Percentiles rank a stretch among this genome's conserved stretches.
These are phyloP conservation scores for Plasmodium sp. DNA, from an alignment of 169 alveolate species.

Conservation along the genomic window DNA sequence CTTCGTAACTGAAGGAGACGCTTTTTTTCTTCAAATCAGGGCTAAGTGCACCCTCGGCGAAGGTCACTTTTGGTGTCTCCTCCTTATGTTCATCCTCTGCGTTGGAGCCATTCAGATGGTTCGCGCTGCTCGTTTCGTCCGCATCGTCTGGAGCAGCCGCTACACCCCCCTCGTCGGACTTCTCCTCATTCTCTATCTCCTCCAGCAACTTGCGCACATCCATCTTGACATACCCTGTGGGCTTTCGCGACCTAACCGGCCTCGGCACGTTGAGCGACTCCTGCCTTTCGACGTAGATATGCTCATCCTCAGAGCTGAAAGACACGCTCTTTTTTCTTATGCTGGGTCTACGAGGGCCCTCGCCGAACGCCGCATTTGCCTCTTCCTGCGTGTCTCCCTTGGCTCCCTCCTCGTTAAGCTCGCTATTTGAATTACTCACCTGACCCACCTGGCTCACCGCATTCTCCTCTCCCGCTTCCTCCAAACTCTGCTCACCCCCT, in stretches of 20 bases:
- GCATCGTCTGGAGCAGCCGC: not conserved
- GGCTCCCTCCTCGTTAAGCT: not conserved
- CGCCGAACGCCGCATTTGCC: not conserved
- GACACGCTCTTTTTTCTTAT: constrained; percentile 14
- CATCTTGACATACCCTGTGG: constrained; percentile 51
- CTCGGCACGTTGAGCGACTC: constrained; percentile 2
- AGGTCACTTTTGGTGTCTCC: not conserved
- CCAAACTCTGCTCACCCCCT: constrained; percentile 8
- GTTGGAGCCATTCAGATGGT: not conserved
- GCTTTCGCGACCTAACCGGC: constrained; percentile 50
- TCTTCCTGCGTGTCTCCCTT: not conserved
- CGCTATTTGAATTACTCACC: not conserved
- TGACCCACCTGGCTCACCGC: not conserved
- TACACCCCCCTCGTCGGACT: not conserved
- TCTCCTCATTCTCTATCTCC: constrained; percentile 8
- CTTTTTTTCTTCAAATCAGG: not conserved
- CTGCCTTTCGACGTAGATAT: constrained; percentile 10
- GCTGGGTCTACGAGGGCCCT: not conserved
- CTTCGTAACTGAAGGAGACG: not conserved
- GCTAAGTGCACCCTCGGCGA: not conserved
- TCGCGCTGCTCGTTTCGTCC: not conserved
- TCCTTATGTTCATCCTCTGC: not conserved
- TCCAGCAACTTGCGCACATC: constrained; percentile 4
- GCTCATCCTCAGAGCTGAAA: constrained; percentile 34
- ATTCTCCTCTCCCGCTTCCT: not conserved